phyloP scores from a whole-genome alignment of 2,329 filamentous ascomycete species.

The Monilinia aucupariae region DNA sequence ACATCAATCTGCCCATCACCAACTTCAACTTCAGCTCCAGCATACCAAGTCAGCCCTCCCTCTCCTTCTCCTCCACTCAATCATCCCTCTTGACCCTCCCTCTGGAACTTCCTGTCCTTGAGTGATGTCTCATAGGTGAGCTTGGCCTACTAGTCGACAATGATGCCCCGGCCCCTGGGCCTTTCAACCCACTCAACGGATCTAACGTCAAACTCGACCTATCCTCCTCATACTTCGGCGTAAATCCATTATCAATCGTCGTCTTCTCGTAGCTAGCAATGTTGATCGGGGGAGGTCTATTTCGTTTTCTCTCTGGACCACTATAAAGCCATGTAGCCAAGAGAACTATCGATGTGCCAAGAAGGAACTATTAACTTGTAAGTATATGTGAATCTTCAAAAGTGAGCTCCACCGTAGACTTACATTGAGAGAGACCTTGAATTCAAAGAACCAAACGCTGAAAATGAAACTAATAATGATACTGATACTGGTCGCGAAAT shows the following conservation, averaged over 20 bases:
- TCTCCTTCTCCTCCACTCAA: slow-evolving; percentile 21
- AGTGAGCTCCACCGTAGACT: slow-evolving; percentile 36
- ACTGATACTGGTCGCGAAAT: slow-evolving; percentile 87
- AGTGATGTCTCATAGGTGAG: slow-evolving; percentile 43
- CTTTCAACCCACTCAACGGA: slow-evolving; percentile 35
- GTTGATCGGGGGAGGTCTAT: slow-evolving; percentile 58
- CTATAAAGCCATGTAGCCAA: slow-evolving; percentile 82
- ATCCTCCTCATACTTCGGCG: slow-evolving; percentile 33
- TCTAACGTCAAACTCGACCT: slow-evolving; percentile 31
- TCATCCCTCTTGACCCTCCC: slow-evolving; percentile 38
- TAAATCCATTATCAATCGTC: slow-evolving; percentile 35
- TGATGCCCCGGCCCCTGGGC: slow-evolving; percentile 35
- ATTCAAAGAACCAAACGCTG: slow-evolving; percentile 80
- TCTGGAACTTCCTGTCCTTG: slow-evolving; percentile 38
- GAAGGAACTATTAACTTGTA: slow-evolving; percentile 58
- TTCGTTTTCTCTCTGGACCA: slow-evolving; percentile 53
- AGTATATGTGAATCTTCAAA: background rate
- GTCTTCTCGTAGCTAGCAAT: slow-evolving; percentile 73
- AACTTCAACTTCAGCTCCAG: background rate
- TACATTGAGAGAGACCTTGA: slow-evolving; percentile 67
- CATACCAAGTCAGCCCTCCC: background rate
- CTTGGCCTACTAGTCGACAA: slow-evolving; percentile 49
- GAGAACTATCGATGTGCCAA: slow-evolving; percentile 75
- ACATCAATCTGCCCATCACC: background rate
- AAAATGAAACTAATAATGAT: slow-evolving; percentile 82